Evolutionary conservation across 2,329 filamentous ascomycete species (phyloP).

Genomic region (Colletotrichum australisinense): DNA sequence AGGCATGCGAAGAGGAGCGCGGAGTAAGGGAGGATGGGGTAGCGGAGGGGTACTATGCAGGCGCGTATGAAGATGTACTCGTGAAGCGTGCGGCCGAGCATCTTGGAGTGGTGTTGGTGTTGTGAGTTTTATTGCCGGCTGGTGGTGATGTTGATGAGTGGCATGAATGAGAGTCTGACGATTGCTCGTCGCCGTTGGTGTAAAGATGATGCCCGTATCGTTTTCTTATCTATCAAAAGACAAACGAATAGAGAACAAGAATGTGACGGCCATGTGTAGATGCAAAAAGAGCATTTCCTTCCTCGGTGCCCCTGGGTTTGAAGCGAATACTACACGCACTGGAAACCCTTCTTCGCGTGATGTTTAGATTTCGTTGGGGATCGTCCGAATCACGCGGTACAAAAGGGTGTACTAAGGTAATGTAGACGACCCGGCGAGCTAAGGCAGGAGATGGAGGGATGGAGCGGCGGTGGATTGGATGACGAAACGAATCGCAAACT

Average conservation of each 20-base stretch:
- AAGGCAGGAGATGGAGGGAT: not conserved
- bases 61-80: conserved; percentile 53
- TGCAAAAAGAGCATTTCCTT: not conserved
- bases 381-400: not conserved
- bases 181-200: not conserved
- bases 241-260: no score
- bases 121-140: not conserved
- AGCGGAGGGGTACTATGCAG: conserved; percentile 60
- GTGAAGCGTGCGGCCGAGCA: conserved; percentile 24
- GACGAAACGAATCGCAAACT: not conserved
- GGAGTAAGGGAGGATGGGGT: conserved; percentile 59
- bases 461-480: not conserved
- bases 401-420: not conserved
- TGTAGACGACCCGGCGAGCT: not conserved
- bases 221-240: no score
- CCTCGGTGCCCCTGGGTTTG: not conserved
- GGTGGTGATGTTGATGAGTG: not conserved
- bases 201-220: not conserved
- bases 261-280: not conserved
- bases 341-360: not conserved
- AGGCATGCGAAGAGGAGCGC: conserved; percentile 41
- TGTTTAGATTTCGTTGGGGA: conserved; percentile 7
- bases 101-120: not conserved
- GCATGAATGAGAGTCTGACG: not conserved
- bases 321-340: not conserved